Evolutionary conservation across 805 yeast genomes (phyloP), one percentile per base, ranked within the genome.

Genomic region (Metschnikowia noctiluminum): DNA sequence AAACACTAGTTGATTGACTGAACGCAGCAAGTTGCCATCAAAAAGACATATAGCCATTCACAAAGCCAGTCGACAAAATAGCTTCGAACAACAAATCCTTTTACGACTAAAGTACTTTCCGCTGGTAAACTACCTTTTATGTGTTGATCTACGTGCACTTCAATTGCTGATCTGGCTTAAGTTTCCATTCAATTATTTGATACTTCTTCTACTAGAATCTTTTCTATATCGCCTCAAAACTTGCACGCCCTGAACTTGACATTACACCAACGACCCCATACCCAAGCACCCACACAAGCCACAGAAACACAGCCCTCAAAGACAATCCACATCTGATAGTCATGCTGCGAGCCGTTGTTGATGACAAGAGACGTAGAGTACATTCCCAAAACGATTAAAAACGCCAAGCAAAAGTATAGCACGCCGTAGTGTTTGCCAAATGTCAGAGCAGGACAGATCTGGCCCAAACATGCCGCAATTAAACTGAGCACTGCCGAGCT

Each of bases 341-440:
- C 48, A 9, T 35, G 46, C 31, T 45, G 35, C 3, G 50, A 42
- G 14, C 54, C 54, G 6, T 40, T 43, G 37, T 47, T 45, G 37
- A 53, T 53, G 16, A 51, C 52, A 28, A 53, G 45, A 7, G 54
- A 50, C 14, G 54, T 45, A 11, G 41, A 12, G 45, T 38, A 53
- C 45, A 53, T 48, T 4, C 56, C 56, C 43, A 48, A 41, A 26
- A 48, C 47, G 12, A 41, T 47, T 39, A 47, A 38, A 42, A 53
- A 50, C n/a, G 56, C 52, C 38, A 51, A 41, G 42, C 48, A 49
- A 21, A 50, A 53, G 61, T 82, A 84, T 48, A 82, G 76, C n/a
- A 88, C 75, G 0, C 90, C 90, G 55, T 81, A 86, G 27, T 85
- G 66, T 52, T 79, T 81, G 12, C 91, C 91, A 60, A 84, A 85